Evolutionary conservation across 148 eudicot species (phyloP), one percentile per base, ranked within the genome.

Genomic region (Pouteria glomerata): DNA sequence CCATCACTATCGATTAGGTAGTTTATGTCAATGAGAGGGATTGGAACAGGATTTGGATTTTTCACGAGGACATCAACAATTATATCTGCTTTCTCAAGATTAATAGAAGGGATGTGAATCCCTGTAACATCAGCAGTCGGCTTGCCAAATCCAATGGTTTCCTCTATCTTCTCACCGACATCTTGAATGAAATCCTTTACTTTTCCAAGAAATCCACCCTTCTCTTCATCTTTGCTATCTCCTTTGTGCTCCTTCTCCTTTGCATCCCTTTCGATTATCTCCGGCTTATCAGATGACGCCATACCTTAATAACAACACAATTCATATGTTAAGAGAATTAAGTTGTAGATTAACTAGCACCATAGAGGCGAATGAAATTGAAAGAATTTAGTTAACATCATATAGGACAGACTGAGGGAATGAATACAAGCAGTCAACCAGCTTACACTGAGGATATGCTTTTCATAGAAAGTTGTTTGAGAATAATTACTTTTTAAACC

Each of bases 91-190:
- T 79, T 84, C 19, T 85, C 77, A 66, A 82, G 97, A 80, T 82
- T 84, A 67, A 95, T 91, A 37, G 79, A 70, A 45, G 96, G 91
- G 44, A 95, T 76, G 77, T 88, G 99, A 71, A 95, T 78, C 42
- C 64, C 92, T 34, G 80, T 34, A 47, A 95, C 90, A 82, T 95
- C 92, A 33, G 99, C 97, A 41, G 89, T 85, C 68, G 99, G 99
- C 79, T 95, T 95, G 35, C 97, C 93, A 68, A 95, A 95, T 51
- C 94, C 96, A 37, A 91, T 69, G 24, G 96, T 83, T 74, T 78
- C 96, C 82, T 94, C 98, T 51, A 95, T 86, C 85, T 89, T 91
- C 81, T 95, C 98, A 56, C 98, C 98, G 33, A 95, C 79, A 55
- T 89, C 99, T 0, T 88, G 88, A 59, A 95, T 82, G 75, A 95